phyloP scores from a whole-genome alignment of 2,329 filamentous ascomycete genomes.

The Venturiaceae sp. region DNA sequence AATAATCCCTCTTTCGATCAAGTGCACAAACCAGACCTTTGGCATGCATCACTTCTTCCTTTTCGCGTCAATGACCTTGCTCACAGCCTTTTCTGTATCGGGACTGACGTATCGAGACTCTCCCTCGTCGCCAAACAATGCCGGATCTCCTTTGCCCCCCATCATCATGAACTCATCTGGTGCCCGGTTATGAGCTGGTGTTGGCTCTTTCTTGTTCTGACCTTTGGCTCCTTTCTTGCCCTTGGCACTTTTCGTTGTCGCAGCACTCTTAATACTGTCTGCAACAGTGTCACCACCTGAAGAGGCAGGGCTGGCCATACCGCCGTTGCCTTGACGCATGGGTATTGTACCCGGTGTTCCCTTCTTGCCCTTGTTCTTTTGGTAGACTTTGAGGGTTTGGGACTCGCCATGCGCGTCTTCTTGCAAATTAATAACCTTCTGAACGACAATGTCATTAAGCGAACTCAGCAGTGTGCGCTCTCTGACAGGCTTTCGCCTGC shows the following conservation, averaged over 20 bases:
- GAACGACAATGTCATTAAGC: constrained; percentile 64
- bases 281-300: neutral
- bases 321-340: neutral
- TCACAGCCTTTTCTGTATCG: constrained; percentile 6
- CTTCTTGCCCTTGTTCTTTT: constrained; percentile 22
- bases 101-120: constrained; percentile 24
- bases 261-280: neutral
- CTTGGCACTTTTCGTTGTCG: constrained; percentile 3
- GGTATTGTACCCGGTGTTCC: neutral
- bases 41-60: constrained; percentile 3
- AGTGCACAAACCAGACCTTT: too few species aligned
- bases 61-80: neutral
- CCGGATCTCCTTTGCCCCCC: constrained; percentile 78
- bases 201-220: constrained; percentile 42
- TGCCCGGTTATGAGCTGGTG: constrained; percentile 57
- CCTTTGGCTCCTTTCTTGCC: constrained; percentile 12
- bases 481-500: constrained; percentile 66
- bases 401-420: constrained; percentile 29
- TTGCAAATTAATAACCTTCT: constrained; percentile 46
- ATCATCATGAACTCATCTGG: constrained; percentile 72
- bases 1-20: too few species aligned
- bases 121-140: constrained; percentile 58
- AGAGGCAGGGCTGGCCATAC: neutral
- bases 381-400: constrained; percentile 25
- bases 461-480: constrained; percentile 79